Percentiles rank a stretch among this genome's conserved stretches.
These are phyloP conservation scores for Solanum lycopersicoides DNA, from an alignment of 257 asterid species.

Conservation along the genomic window DNA sequence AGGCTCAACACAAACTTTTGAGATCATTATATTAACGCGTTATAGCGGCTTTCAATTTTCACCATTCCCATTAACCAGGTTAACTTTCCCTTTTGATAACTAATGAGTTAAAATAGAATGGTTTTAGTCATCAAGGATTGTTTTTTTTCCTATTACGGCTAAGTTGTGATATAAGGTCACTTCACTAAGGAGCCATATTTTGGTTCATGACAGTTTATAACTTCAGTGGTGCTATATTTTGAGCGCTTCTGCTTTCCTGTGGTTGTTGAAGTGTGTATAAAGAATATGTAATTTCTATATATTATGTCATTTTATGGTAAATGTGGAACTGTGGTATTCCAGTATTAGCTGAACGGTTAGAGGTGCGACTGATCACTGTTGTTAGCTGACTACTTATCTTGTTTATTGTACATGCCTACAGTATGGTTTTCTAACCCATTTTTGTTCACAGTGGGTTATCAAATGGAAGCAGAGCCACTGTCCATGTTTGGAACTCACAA, in stretches of 20 bases:
- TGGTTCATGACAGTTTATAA: not conserved
- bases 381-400: not conserved
- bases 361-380: not conserved
- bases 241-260: not conserved
- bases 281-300: not conserved
- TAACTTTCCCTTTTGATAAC: not conserved
- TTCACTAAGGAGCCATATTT: not conserved
- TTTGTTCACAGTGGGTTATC: constrained; percentile 57
- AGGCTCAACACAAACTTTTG: not conserved
- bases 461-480: constrained; percentile 37
- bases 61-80: not conserved
- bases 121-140: not conserved
- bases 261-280: not conserved
- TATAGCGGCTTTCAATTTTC: not conserved
- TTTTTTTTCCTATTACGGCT: not conserved
- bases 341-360: not conserved
- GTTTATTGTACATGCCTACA: not conserved
- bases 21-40: not conserved
- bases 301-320: not conserved
- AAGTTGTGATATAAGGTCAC: not conserved
- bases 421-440: not conserved
- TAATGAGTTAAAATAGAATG: not conserved
- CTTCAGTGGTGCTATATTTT: not conserved
- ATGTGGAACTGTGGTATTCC: not conserved
- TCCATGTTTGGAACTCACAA: constrained; percentile 44